phyloP scores from a whole-genome alignment of 805 yeast species.

The Candida endomychidarum region DNA sequence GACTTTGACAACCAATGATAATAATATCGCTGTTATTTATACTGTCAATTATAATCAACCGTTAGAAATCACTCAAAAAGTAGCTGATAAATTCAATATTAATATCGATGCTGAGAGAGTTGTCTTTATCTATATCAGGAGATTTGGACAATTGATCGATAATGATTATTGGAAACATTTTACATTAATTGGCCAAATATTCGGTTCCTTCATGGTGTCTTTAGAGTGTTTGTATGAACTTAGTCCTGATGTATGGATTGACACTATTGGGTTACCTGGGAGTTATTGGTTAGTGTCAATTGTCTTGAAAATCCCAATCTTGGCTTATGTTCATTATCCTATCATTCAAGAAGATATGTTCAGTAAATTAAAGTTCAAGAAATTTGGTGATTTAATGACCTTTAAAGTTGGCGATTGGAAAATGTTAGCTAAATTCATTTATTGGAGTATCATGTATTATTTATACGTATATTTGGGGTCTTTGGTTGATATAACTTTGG shows the following conservation, averaged over 20 bases:
- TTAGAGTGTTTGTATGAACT: slow-evolving; percentile 67
- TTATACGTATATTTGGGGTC: slow-evolving; percentile 67
- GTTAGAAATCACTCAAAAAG: slow-evolving; percentile 50
- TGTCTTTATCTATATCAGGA: slow-evolving; percentile 59
- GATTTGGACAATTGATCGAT: slow-evolving; percentile 59
- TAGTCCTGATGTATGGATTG: slow-evolving; percentile 88
- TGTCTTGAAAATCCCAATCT: slow-evolving; percentile 67
- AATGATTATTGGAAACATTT: slow-evolving; percentile 72
- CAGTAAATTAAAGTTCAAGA: slow-evolving; percentile 46
- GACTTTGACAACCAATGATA: slow-evolving; percentile 51
- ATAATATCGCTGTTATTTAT: slow-evolving; percentile 66
- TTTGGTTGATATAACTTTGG: slow-evolving; percentile 61
- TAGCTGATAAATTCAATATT: slow-evolving; percentile 55
- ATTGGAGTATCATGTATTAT: slow-evolving; percentile 71
- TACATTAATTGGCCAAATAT: slow-evolving; percentile 83
- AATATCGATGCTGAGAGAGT: slow-evolving; percentile 44
- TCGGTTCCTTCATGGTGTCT: slow-evolving; percentile 71
- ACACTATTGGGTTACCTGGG: slow-evolving; percentile 93
- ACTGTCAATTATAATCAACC: slow-evolving; percentile 62
- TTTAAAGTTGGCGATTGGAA: slow-evolving; percentile 33
- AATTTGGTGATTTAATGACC: slow-evolving; percentile 18
- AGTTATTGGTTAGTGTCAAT: slow-evolving; percentile 64
- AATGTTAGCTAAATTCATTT: slow-evolving; percentile 42
- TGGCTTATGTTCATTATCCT: slow-evolving; percentile 94
- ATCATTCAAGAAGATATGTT: slow-evolving; percentile 88